These are phyloP conservation scores for Chlorella vulgaris DNA, from an alignment of 139 green algal species.

Conservation along the genomic window DNA sequence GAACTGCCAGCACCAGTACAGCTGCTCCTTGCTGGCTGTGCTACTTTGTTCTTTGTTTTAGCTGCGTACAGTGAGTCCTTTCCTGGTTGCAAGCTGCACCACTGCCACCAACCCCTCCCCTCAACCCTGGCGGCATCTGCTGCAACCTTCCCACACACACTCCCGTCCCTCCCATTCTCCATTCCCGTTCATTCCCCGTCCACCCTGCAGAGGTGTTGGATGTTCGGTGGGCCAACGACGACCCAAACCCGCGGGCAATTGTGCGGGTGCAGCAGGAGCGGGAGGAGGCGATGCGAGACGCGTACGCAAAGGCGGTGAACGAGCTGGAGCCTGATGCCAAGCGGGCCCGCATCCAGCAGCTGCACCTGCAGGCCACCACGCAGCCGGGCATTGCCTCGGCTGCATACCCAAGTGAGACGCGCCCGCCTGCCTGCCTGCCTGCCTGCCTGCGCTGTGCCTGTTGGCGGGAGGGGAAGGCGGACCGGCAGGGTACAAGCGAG, in stretches of 20 bases:
- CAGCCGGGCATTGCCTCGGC: constrained; percentile 23
- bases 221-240: constrained; percentile 76
- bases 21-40: too few species aligned
- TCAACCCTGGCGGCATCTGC: too few species aligned
- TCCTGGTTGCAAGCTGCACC: too few species aligned
- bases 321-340: constrained; percentile 25
- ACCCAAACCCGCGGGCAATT: constrained; percentile 74
- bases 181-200: too few species aligned
- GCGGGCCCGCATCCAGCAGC: constrained; percentile 37
- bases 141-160: too few species aligned
- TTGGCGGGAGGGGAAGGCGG: neutral
- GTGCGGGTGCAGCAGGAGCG: constrained; percentile 53
- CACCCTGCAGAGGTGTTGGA: constrained; percentile 70
- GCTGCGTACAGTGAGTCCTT: too few species aligned
- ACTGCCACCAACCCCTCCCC: too few species aligned
- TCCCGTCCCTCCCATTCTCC: too few species aligned
- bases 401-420: constrained; percentile 26
- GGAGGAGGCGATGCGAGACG: constrained; percentile 45
- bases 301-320: constrained; percentile 37
- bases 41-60: too few species aligned
- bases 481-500: too few species aligned
- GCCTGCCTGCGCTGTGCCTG: too few species aligned
- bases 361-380: constrained; percentile 32
- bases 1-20: too few species aligned
- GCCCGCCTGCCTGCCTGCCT: neutral